Conservation (phyloP, 2,329 filamentous ascomycete species). For the Phaeosphaeria sp. region DNA sequence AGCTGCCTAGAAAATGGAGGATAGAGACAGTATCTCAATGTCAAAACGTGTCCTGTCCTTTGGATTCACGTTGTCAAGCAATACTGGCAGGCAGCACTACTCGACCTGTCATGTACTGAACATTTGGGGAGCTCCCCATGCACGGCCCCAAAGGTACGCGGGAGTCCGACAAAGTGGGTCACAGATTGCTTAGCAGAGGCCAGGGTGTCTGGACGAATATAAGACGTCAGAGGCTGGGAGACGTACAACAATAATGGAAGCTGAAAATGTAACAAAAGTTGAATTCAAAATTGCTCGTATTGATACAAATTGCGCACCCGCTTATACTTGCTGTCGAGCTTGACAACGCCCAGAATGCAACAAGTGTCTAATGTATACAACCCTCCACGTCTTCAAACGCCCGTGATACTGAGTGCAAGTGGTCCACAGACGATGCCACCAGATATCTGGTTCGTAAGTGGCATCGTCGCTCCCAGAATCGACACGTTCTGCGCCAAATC, state of each 20-base stretch:
- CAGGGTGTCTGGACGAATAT: slow-evolving; percentile 15
- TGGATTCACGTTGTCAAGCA: not conserved
- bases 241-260: not conserved
- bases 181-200: slow-evolving; percentile 15
- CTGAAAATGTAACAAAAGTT: not conserved
- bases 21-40: not conserved
- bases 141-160: slow-evolving; percentile 2
- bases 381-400: slow-evolving; percentile 24
- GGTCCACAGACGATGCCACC: slow-evolving; percentile 4
- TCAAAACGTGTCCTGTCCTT: not conserved
- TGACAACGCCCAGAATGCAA: slow-evolving; percentile 40
- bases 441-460: slow-evolving; percentile 17
- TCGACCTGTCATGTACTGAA: not conserved
- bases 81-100: slow-evolving; percentile 3
- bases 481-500: not conserved
- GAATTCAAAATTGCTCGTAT: slow-evolving; percentile 10
- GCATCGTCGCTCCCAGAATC: not conserved
- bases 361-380: slow-evolving; percentile 43
- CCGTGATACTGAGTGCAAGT: slow-evolving; percentile 14
- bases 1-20: slow-evolving; percentile 10
- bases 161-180: slow-evolving; percentile 15
- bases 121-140: slow-evolving; percentile 2
- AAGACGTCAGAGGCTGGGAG: slow-evolving; percentile 1
- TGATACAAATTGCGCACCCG: slow-evolving; percentile 19
- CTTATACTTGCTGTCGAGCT: slow-evolving; percentile 21